Conservation (phyloP, 306 rosid species). For the Fragaria vesca region DNA sequence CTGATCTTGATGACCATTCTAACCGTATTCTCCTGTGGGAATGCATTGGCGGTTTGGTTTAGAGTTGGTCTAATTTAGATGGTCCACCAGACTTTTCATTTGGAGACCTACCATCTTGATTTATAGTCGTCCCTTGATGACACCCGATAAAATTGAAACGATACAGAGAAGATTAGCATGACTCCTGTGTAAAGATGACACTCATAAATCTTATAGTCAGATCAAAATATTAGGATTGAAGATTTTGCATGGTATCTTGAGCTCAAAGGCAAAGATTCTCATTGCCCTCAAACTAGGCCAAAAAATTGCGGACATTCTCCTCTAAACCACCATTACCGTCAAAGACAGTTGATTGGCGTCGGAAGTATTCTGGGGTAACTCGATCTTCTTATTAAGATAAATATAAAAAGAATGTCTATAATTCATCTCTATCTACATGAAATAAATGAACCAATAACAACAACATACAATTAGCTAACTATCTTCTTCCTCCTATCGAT, state of each 20-base stretch:
- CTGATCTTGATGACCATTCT: too few species aligned
- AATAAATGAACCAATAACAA: slow-evolving; percentile 14
- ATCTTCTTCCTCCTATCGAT: not conserved
- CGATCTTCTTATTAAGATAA: too few species aligned
- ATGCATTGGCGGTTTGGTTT: too few species aligned
- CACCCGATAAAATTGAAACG: too few species aligned
- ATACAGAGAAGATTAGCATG: too few species aligned
- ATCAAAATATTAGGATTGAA: too few species aligned
- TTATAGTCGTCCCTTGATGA: too few species aligned
- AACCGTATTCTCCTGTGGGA: too few species aligned
- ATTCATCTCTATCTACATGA: slow-evolving; percentile 16
- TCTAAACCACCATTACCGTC: not conserved
- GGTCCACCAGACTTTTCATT: not conserved
- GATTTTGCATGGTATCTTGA: not conserved
- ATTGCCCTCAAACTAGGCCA: not conserved
- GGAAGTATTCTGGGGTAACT: too few species aligned
- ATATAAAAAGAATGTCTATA: slow-evolving; percentile 16
- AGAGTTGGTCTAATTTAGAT: not conserved
- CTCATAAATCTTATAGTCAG: too few species aligned
- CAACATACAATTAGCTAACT: slow-evolving; percentile 4
- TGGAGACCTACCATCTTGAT: not conserved
- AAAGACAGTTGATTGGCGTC: not conserved
- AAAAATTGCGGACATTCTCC: not conserved
- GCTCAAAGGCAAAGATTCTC: not conserved
- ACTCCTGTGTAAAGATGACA: too few species aligned